These are phyloP conservation scores for Clarireedia sp. DNA, from an alignment of 2,329 filamentous ascomycete genomes.

Conservation along the genomic window DNA sequence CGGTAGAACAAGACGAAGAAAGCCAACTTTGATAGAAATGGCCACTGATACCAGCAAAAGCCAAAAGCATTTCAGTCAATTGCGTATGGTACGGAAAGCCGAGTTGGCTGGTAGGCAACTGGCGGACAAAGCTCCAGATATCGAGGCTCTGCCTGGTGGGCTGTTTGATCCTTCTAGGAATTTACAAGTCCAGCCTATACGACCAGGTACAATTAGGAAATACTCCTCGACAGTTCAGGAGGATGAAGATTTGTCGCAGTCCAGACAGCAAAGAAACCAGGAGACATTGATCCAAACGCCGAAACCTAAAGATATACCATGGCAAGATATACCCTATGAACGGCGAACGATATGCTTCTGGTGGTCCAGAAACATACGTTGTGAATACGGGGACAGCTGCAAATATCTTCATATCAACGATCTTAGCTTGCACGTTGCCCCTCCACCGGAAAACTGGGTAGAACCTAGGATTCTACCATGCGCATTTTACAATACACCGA, in stretches of 20 bases:
- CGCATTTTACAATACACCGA: background rate
- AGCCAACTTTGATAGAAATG: constrained; percentile 14
- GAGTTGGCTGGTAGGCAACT: constrained; percentile 37
- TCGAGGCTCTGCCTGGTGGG: constrained; percentile 24
- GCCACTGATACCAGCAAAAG: constrained; percentile 35
- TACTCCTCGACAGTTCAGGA: background rate
- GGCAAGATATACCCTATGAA: background rate
- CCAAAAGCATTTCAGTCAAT: constrained; percentile 35
- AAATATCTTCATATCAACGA: constrained; percentile 1
- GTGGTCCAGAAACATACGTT: background rate
- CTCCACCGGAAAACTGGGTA: background rate
- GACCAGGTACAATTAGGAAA: constrained; percentile 13
- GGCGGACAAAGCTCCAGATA: constrained; percentile 35
- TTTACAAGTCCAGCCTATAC: constrained; percentile 11
- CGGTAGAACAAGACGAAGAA: constrained; percentile 11
- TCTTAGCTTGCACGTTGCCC: background rate
- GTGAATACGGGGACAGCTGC: background rate
- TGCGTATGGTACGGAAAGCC: constrained; percentile 34
- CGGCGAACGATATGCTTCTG: background rate
- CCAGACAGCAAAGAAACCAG: background rate
- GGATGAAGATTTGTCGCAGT: background rate
- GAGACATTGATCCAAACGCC: background rate
- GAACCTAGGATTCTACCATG: background rate
- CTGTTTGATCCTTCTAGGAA: constrained; percentile 22
- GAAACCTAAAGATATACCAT: background rate